Evolutionary conservation across 2,329 filamentous ascomycete genomes (phyloP), one percentile per base, ranked within the genome.

Genomic region (Mollisiaceae sp.): DNA sequence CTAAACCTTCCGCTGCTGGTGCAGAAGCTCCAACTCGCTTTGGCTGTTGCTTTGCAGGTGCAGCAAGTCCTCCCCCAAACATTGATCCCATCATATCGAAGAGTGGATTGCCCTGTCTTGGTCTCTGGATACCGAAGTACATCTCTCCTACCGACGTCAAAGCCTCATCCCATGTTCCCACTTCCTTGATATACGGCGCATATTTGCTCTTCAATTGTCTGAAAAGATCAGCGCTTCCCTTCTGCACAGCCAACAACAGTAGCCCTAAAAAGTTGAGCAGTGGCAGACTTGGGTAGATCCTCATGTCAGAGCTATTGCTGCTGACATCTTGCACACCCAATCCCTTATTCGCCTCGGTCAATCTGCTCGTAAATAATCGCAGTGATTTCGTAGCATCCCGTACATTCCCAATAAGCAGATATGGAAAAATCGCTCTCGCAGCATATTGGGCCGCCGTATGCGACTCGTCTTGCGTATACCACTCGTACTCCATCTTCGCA

Each of bases 41-140:
- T 59, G 72, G 66, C 52, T 75, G 77, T 68, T 79, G 72, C 60
- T 75, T 75, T 45, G 70, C 70, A 50, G 72, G 76, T 69, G 78
- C 83, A 59, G 84, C 86, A 32, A 83, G 86, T 8, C 88, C 90
- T 22, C 93, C 93, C 58, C 94, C 94, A 75, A 99, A 91, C 83
- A 99, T 87, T 68, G 89, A 94, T 57, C 93, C 94, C 91, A 99
- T 96, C 94, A 99, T 98, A 77, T 99, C 95, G 79, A 98, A 88
- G 78, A 99, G 82, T 2, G 94, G 94, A 78, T 98, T 98, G 69
- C 90, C 91, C 81, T 97, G 93, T 74, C 91, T 86, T 56, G 94
- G 94, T 75, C 93, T 90, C 81, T 89, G 87, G 77, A 99, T 96
- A 41, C 89, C 89, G 80, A 99, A 99, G 82, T 98, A 99, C 87